Conservation (phyloP, 208 protist species). For the Trypanosoma scelopori region DNA sequence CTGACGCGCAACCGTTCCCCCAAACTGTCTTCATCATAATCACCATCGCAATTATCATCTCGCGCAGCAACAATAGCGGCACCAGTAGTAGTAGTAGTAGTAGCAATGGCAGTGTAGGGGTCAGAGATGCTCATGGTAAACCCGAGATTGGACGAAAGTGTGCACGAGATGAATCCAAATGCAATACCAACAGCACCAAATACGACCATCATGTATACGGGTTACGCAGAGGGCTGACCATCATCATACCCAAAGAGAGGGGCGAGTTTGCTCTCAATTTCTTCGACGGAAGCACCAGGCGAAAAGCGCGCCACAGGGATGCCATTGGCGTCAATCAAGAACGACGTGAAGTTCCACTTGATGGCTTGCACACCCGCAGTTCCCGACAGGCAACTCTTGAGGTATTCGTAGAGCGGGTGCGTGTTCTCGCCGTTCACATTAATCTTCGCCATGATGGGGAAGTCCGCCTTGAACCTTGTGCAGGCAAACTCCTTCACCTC, state of each 20-base stretch:
- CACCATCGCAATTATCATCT: no score
- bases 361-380: slow-evolving; percentile 65
- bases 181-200: not conserved
- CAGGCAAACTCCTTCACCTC: slow-evolving; percentile 77
- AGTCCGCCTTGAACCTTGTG: slow-evolving; percentile 64
- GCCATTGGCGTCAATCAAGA: slow-evolving; percentile 80
- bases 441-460: slow-evolving; percentile 91
- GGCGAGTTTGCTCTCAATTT: slow-evolving; percentile 57
- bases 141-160: no score
- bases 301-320: slow-evolving; percentile 64
- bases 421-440: slow-evolving; percentile 86
- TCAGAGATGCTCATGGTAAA: no score
- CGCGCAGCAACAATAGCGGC: no score
- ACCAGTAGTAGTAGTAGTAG: no score
- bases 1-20: no score
- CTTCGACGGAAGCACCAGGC: slow-evolving; percentile 39
- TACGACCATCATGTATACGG: not conserved
- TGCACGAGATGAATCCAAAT: no score
- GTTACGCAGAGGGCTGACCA: not conserved
- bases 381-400: no score
- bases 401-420: slow-evolving; percentile 77
- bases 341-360: slow-evolving; percentile 96
- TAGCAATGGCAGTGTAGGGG: no score
- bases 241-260: slow-evolving; percentile 30
- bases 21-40: no score